These are phyloP conservation scores for Pilaira anomala DNA, from an alignment of 192 early-diverging fungal species.

Conservation along the genomic window DNA sequence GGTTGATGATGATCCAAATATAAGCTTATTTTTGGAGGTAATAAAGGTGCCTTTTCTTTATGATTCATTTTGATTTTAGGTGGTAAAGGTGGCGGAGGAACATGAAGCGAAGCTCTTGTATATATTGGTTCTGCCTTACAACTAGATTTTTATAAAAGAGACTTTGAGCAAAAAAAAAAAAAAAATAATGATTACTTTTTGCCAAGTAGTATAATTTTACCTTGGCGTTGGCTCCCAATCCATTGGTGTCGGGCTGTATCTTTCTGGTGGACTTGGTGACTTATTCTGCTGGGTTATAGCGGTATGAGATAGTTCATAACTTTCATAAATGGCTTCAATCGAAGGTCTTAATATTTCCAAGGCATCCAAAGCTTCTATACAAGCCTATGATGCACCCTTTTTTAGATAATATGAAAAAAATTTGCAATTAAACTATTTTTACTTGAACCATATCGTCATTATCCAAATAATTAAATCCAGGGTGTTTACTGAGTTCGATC, in stretches of 20 bases:
- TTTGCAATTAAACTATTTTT: no score
- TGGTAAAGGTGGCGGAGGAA: constrained; percentile 21
- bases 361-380: constrained; percentile 50
- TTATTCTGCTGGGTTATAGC: background rate
- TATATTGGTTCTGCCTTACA: background rate
- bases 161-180: no score
- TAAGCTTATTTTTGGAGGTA: constrained; percentile 17
- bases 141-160: background rate
- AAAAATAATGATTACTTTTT: background rate
- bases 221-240: background rate
- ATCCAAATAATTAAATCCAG: constrained; percentile 47
- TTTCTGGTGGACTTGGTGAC: background rate
- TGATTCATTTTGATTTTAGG: constrained; percentile 16
- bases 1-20: constrained; percentile 44
- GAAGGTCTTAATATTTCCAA: constrained; percentile 56
- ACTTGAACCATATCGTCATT: constrained; percentile 38
- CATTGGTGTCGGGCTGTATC: background rate
- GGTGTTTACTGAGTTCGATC: constrained; percentile 55
- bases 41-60: background rate
- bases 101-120: background rate
- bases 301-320: constrained; percentile 1
- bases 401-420: no score
- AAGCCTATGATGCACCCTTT: constrained; percentile 25
- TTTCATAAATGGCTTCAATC: constrained; percentile 29
- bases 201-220: constrained; percentile 32